phyloP scores from a whole-genome alignment of 129 eudicot genomes.

The Ambrosia artemisiifolia region DNA sequence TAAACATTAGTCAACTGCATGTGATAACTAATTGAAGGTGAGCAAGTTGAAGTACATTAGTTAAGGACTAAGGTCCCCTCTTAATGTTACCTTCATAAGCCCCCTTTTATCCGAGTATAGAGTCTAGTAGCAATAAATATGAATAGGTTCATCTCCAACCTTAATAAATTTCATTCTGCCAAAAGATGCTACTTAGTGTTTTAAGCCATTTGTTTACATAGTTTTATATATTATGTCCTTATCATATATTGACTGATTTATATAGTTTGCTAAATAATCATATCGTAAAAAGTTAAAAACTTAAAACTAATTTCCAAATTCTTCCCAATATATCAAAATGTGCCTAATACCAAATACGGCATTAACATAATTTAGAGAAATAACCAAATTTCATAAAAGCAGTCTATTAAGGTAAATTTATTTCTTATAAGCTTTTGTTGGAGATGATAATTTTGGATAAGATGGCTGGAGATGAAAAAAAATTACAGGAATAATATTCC shows the following conservation, averaged over 20 bases:
- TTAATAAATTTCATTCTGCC: not conserved
- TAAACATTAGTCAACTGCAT: constrained; percentile 2
- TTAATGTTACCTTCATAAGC: not conserved
- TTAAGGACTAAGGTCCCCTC: not conserved
- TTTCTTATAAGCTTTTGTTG: not conserved
- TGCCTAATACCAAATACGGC: not conserved
- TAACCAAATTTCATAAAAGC: not conserved
- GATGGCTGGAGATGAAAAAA: not conserved
- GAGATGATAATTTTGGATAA: not conserved
- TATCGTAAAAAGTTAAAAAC: not conserved
- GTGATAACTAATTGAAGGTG: not conserved
- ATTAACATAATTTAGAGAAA: not conserved
- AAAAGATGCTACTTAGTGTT: not conserved
- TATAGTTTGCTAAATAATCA: not conserved
- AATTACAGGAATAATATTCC: not conserved
- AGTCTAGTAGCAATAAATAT: not conserved
- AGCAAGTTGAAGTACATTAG: not conserved
- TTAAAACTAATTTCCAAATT: not conserved
- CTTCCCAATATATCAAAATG: not conserved
- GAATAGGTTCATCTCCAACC: not conserved
- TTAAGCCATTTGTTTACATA: not conserved
- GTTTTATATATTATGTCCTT: not conserved
- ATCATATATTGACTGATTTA: not conserved
- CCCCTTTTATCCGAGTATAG: not conserved
- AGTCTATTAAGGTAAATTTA: not conserved